Conservation (phyloP, 2,329 filamentous ascomycete genomes). For the Trichoderma cornu-damae region DNA sequence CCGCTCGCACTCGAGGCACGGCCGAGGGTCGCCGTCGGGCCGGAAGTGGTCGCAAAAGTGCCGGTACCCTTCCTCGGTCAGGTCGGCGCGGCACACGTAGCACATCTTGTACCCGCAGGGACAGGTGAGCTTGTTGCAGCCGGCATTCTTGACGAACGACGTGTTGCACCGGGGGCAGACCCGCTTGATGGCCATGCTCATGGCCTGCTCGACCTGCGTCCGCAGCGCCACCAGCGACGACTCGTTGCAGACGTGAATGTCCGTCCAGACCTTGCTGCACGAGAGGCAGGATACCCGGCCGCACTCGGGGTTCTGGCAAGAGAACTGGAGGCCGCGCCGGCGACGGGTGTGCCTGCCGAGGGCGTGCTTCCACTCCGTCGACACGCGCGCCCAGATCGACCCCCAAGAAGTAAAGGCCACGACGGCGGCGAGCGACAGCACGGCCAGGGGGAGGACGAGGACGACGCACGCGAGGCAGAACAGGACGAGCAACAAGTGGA, state of each 20-base stretch:
- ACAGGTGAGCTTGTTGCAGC: conserved; percentile 96
- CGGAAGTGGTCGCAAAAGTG: conserved; percentile 98
- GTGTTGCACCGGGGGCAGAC: conserved; percentile 89
- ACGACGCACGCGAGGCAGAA: conserved; percentile 51
- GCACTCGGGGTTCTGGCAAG: conserved; percentile 67
- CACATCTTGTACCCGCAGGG: conserved; percentile 98
- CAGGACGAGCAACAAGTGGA: conserved; percentile 46
- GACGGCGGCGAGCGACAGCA: conserved; percentile 44
- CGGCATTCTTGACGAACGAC: conserved; percentile 85
- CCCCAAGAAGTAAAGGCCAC: conserved; percentile 41
- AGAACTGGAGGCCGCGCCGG: conserved; percentile 69
- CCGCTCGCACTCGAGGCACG: conserved; percentile 72
- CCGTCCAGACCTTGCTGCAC: conserved; percentile 77
- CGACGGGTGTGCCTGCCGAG: conserved; percentile 64
- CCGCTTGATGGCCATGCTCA: conserved; percentile 89
- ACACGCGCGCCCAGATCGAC: conserved; percentile 39
- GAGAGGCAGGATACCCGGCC: conserved; percentile 68
- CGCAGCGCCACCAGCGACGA: conserved; percentile 75
- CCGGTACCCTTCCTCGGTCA: conserved; percentile 70
- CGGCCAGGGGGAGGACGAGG: conserved; percentile 49
- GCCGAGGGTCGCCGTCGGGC: conserved; percentile 64
- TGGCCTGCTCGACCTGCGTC: conserved; percentile 85
- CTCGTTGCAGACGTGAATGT: conserved; percentile 87
- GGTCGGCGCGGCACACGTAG: conserved; percentile 83
- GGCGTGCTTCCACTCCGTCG: conserved; percentile 51